Base-by-base conservation (phyloP, 441 rosid species). In the Populus trichocarpa region DNA sequence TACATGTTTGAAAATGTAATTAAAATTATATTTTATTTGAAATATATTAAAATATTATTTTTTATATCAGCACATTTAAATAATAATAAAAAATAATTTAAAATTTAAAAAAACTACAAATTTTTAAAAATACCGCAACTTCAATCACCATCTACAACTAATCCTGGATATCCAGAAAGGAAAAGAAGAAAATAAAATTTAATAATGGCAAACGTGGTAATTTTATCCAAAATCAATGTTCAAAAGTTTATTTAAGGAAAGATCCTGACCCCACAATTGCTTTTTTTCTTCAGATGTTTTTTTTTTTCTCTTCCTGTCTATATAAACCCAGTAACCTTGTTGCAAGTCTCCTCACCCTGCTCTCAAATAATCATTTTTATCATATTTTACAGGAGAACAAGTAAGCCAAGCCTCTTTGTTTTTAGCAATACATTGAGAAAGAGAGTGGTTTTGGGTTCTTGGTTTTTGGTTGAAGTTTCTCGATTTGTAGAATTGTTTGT, bases 301-400 rank as follows among this genome's bases (percentile, higher is more conserved):
- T n/a, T n/a, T 23, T 22, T 64, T 0, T 26, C 38, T 25, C 18
- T 16, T 57, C 26, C 35, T 36, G n/a, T 53, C 77, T 69, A 69
- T 79, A 74, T 64, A 80, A 14, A 28, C 69, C n/a, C 82, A 70
- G 66, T 72, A 70, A 75, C 76, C 76, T 75, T 64, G 72, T 38
- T 66, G 76, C 53, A 72, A 80, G 67, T 4, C 67, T 23, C 67
- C 67, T 10, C 30, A 10, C 8, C 28, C 67, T 64, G n/a, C 67
- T 64, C 30, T 64, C 67, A 40, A 3, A 11, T 12, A 11, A 11
- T 40, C 50, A 14, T 46, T 14, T 46, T 46, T 4, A 46, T 20
- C 20, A 13, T 46, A 46, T 46, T 46, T 14, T 14, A 14, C 57
- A 46, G 6, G 16, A 46, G 57, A 46, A 5, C 57, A 14, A 14